Evolutionary conservation across 2,329 filamentous ascomycete species (phyloP).

Genomic region (Fusarium avenaceum): DNA sequence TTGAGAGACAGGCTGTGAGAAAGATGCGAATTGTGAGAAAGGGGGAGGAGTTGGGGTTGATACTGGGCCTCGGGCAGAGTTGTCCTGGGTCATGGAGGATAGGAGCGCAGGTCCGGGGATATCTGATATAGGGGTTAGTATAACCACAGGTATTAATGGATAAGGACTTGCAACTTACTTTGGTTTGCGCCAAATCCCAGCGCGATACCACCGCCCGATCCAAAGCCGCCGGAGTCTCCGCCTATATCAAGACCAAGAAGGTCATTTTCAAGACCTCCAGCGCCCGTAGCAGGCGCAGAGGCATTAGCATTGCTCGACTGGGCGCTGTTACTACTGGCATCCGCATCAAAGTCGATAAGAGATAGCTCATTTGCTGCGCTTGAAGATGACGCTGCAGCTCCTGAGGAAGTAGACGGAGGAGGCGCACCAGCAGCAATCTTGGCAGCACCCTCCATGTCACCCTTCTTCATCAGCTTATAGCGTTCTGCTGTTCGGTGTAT

Average conservation of each 20-base stretch:
- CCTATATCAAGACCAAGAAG: conserved; percentile 88
- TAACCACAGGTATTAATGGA: background rate
- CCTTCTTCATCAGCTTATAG: conserved; percentile 96
- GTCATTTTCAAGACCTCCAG: conserved; percentile 86
- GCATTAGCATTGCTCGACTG: conserved; percentile 49
- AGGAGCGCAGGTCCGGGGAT: conserved; percentile 75
- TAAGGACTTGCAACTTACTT: conserved; percentile 62
- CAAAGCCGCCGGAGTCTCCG: conserved; percentile 70
- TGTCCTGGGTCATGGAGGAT: conserved; percentile 73
- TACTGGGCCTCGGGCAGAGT: conserved; percentile 64
- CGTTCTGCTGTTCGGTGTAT: conserved; percentile 97
- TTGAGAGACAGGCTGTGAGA: conserved; percentile 66
- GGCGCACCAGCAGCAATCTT: conserved; percentile 85
- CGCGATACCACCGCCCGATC: conserved; percentile 84
- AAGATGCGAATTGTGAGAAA: conserved; percentile 69
- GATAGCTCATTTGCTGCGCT: conserved; percentile 79
- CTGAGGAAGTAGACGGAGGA: conserved; percentile 66
- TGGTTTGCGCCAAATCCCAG: conserved; percentile 81
- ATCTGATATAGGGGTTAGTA: conserved; percentile 58
- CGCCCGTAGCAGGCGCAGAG: conserved; percentile 56
- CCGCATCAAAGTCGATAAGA: conserved; percentile 88
- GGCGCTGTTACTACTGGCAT: conserved; percentile 62
- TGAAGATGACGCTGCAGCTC: conserved; percentile 66
- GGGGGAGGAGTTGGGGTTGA: conserved; percentile 61
- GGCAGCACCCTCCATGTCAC: conserved; percentile 85